phyloP scores from a whole-genome alignment of 306 rosid genomes.

The Ormosia semicastrata region DNA sequence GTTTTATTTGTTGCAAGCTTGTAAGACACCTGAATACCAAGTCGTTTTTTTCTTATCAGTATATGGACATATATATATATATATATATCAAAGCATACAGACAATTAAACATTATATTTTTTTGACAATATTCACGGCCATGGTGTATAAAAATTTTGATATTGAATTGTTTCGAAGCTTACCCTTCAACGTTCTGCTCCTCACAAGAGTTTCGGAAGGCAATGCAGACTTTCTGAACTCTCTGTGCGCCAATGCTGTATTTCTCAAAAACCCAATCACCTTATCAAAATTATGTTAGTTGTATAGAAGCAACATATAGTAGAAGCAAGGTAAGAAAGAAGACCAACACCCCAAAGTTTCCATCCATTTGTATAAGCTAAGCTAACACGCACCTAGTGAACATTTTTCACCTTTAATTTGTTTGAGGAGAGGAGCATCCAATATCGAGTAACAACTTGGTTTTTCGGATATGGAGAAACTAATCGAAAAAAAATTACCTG shows the following conservation, averaged over 20 bases:
- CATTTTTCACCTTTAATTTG: background rate
- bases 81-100: background rate
- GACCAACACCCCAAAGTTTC: background rate
- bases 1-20: slow-evolving; percentile 60
- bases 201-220: slow-evolving; percentile 56
- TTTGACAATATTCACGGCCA: background rate
- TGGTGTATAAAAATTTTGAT: background rate
- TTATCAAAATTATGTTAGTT: slow-evolving; percentile 9
- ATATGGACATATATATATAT: background rate
- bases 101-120: background rate
- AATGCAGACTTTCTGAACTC: slow-evolving; percentile 68
- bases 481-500: slow-evolving; percentile 49
- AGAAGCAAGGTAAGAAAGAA: background rate
- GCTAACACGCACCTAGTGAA: background rate
- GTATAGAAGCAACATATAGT: background rate
- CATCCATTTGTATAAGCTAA: background rate
- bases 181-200: slow-evolving; percentile 71
- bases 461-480: background rate
- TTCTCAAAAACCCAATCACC: slow-evolving; percentile 17
- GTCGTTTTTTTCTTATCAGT: background rate
- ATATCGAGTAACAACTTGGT: too few species aligned
- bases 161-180: slow-evolving; percentile 17
- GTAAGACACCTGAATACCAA: slow-evolving; percentile 53
- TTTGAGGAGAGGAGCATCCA: background rate
- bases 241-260: slow-evolving; percentile 83